Base-by-base conservation (phyloP, 768 basidiomycete genomes). In the Suillus subalutaceus region DNA sequence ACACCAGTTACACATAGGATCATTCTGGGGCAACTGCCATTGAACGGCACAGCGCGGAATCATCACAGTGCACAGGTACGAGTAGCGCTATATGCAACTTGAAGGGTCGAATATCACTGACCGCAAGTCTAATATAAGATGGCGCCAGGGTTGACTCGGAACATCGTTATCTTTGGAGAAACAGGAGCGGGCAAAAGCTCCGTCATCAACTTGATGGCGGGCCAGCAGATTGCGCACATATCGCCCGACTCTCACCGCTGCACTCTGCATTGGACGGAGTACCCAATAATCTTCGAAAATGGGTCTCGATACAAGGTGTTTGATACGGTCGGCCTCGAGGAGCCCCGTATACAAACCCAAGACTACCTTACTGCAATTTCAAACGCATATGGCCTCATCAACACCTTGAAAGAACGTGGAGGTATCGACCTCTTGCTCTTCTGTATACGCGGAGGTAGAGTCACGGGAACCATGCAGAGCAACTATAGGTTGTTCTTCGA, bases 121-220 rank as follows among this genome's bases (percentile, higher is more conserved):
- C 23, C 10, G 18, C 9, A 41, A 41, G 32, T n/a, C 10, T 20
- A 32, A 35, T 18, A 56, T 9, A 55, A 32, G 23, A 59, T 26
- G 57, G 57, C 48, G 6, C n/a, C 23, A 48, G 12, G 4, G 48
- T 13, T 73, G 59, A 50, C n/a, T 50, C n/a, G 48, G n/a, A 84
- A 84, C 65, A 72, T 83, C 63, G 74, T 84, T 50, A 48, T 84
- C 2, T 84, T 84, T 63, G 83, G 83, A 8, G 82, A 83, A 69
- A 78, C 79, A 0, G 83, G 83, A 18, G 68, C 75, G 2, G 75
- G 75, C n/a, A 77, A 77, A 69, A 77, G 75, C 68, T 77, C 75
- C 10, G 72, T 77, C 67, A 77, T 78, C 67, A 77, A 77, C 63
- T 65, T 77, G 68, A 72, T 78, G 63, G 72, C 76, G 48, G 76